Conservation (phyloP, 306 rosid species). For the Heteromeles arbutifolia region DNA sequence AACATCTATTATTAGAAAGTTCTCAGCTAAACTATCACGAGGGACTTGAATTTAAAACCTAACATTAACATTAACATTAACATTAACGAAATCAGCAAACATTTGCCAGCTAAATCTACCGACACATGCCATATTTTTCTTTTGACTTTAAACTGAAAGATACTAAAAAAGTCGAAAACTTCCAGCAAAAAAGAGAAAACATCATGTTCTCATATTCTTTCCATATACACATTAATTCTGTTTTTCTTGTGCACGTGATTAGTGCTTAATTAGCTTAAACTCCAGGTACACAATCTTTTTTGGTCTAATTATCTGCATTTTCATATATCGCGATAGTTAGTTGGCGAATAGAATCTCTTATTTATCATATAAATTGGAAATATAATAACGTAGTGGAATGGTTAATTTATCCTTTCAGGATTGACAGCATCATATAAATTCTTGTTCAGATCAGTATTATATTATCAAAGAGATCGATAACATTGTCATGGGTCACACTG, state of each 20-base stretch:
- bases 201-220: constrained; percentile 15
- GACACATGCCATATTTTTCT: neutral
- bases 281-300: neutral
- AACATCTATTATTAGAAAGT: too few relatives aligned
- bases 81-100: neutral
- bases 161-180: neutral
- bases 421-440: too few relatives aligned
- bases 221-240: neutral
- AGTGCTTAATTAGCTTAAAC: neutral
- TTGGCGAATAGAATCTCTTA: neutral
- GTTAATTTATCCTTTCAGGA: too few relatives aligned
- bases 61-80: too few relatives aligned
- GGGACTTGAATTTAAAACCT: neutral
- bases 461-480: neutral
- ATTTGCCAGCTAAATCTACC: neutral
- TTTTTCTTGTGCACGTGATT: constrained; percentile 5
- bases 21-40: too few relatives aligned
- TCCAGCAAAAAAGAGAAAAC: neutral
- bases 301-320: neutral
- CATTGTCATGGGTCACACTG: neutral
- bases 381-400: neutral
- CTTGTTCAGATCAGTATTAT: neutral
- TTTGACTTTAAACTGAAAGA: neutral
- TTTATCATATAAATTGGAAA: neutral
- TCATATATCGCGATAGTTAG: neutral